phyloP scores from a whole-genome alignment of 352 stramenopile genomes.

The Pythium dissimile region DNA sequence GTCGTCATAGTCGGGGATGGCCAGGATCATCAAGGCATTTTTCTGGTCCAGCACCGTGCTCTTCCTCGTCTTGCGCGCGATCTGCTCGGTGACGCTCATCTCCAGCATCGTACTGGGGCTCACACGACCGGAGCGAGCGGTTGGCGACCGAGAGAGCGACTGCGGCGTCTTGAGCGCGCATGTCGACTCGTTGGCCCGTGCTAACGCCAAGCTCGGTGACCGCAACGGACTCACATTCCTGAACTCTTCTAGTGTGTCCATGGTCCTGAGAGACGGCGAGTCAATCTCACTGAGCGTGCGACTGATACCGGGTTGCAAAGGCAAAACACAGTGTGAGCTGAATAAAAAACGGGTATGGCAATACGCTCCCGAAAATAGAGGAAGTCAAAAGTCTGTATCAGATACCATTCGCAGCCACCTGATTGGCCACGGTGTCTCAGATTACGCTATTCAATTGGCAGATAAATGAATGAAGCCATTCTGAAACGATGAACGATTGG shows the following conservation, averaged over 20 bases:
- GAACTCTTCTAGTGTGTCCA: constrained; percentile 25
- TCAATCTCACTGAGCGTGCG: no score
- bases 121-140: constrained; percentile 20
- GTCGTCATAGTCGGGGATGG: constrained; percentile 74
- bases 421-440: not conserved
- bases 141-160: constrained; percentile 17
- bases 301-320: no score
- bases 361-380: constrained; percentile 24
- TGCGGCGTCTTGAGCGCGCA: constrained; percentile 11
- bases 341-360: no score
- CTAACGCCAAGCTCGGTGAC: constrained; percentile 17
- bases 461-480: not conserved
- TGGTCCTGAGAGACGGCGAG: not conserved
- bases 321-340: no score
- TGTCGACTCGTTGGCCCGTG: constrained; percentile 2
- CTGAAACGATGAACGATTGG: not conserved
- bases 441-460: not conserved
- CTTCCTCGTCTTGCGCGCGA: constrained; percentile 59
- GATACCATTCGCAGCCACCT: constrained; percentile 2
- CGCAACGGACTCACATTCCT: constrained; percentile 23
- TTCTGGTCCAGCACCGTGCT: constrained; percentile 68
- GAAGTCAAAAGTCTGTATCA: constrained; percentile 4
- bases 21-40: constrained; percentile 64
- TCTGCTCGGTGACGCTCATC: constrained; percentile 72
- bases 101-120: constrained; percentile 26